phyloP scores from a whole-genome alignment of 2,329 filamentous ascomycete species.

The Ophiostoma quercus region DNA sequence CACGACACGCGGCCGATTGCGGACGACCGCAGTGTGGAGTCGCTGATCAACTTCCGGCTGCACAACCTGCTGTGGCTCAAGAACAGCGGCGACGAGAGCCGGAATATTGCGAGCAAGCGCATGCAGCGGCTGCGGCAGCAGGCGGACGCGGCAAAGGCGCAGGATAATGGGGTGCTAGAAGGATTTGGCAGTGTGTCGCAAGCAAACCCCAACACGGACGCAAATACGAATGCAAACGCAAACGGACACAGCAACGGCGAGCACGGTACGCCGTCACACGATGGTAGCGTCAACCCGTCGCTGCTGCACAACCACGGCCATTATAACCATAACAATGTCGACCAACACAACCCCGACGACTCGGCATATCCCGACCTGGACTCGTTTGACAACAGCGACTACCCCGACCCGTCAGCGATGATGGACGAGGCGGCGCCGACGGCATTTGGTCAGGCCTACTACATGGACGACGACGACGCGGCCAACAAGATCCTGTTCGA shows the following conservation, averaged over 20 bases:
- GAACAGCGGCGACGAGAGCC: conserved; percentile 52
- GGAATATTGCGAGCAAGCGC: conserved; percentile 52
- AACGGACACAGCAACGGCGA: not conserved
- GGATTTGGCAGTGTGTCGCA: conserved; percentile 3
- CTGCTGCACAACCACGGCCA: conserved; percentile 16
- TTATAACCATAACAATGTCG: not conserved
- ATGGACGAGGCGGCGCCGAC: conserved; percentile 30
- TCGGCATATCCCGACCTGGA: not conserved
- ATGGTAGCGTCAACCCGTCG: conserved; percentile 5
- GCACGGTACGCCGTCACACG: not conserved
- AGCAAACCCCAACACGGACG: not conserved
- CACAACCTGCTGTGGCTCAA: conserved; percentile 84
- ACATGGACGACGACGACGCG: conserved; percentile 55
- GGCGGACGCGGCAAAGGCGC: conserved; percentile 54
- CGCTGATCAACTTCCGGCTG: conserved; percentile 80
- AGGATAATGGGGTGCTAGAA: conserved; percentile 33
- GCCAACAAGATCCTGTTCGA: conserved; percentile 57
- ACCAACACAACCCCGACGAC: not conserved
- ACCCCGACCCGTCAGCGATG: conserved; percentile 13
- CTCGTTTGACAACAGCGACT: not conserved
- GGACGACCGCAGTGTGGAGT: conserved; percentile 84
- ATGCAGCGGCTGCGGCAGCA: conserved; percentile 54
- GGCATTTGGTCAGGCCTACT: conserved; percentile 54
- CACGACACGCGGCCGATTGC: conserved; percentile 88
- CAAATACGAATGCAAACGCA: not conserved